A percentile compares a stretch with the other conserved stretches of the same genome.
These are phyloP conservation scores for Epichloe sibirici DNA, from an alignment of 2,329 filamentous ascomycete genomes.

Conservation along the genomic window DNA sequence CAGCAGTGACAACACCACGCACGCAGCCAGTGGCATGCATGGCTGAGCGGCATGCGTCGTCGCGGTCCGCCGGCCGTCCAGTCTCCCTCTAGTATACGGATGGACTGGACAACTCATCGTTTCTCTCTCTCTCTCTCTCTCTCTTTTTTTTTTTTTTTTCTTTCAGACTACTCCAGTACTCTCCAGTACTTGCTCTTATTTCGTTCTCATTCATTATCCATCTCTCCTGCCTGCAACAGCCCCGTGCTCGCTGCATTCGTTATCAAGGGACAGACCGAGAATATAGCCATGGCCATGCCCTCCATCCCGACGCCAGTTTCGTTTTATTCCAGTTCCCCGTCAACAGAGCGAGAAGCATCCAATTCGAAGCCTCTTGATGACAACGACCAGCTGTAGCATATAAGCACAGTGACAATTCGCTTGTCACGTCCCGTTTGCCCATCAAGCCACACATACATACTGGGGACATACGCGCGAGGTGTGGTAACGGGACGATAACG, in stretches of 20 bases:
- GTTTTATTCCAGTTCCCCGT: neutral
- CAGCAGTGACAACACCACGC: constrained; percentile 3
- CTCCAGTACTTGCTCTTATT: too few relatives aligned
- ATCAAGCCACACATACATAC: neutral
- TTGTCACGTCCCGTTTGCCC: neutral
- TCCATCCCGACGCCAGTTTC: too few relatives aligned
- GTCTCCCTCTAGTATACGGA: neutral
- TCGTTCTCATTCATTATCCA: too few relatives aligned
- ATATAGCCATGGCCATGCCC: too few relatives aligned
- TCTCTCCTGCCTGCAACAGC: too few relatives aligned
- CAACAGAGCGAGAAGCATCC: neutral
- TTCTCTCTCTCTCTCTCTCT: neutral
- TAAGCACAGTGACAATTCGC: neutral
- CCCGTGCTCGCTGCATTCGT: too few relatives aligned
- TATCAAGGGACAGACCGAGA: too few relatives aligned
- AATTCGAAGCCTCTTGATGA: neutral
- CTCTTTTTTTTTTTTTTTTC: neutral
- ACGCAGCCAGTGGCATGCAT: neutral
- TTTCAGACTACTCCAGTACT: too few relatives aligned
- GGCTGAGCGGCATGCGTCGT: neutral
- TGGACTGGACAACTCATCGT: too few relatives aligned
- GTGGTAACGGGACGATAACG: neutral
- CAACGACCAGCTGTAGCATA: neutral
- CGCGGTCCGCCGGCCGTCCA: constrained; percentile 1
- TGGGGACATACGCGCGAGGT: neutral